A percentile compares a stretch with the other conserved stretches of the same genome.
Evolutionary conservation across 225 moss, liverwort and hornwort genomes (phyloP).

Genomic region (Physcomitrium patens): DNA sequence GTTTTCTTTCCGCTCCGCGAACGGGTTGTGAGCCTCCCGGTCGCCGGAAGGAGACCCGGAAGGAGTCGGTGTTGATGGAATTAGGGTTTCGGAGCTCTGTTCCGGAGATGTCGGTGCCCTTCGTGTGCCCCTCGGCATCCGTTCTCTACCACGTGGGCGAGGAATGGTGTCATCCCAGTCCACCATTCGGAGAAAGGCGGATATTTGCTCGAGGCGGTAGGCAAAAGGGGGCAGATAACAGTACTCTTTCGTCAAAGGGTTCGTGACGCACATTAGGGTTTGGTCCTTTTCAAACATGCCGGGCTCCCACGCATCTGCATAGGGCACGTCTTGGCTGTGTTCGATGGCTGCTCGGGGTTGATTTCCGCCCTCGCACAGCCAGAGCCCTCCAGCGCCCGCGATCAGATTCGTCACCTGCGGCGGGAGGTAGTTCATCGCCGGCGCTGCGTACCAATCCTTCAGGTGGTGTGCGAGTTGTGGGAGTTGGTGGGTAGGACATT

Average conservation of each 20-base stretch:
- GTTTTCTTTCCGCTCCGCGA: background rate
- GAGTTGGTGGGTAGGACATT: slow-evolving; percentile 26
- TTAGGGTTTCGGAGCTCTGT: background rate
- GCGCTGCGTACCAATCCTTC: slow-evolving; percentile 26
- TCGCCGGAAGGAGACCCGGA: slow-evolving; percentile 13
- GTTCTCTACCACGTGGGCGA: background rate
- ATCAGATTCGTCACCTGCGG: slow-evolving; percentile 23
- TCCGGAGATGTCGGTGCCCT: slow-evolving; percentile 13
- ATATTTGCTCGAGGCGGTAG: slow-evolving; percentile 26
- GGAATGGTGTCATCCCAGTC: slow-evolving; percentile 18
- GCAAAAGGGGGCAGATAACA: slow-evolving; percentile 21
- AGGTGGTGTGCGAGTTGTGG: slow-evolving; percentile 27
- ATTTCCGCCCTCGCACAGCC: slow-evolving; percentile 22
- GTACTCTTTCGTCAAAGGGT: slow-evolving; percentile 26
- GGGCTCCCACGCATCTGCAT: slow-evolving; percentile 13
- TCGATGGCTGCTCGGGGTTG: slow-evolving; percentile 29
- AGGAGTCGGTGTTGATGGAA: slow-evolving; percentile 8
- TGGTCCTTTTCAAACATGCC: background rate
- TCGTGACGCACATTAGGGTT: slow-evolving; percentile 27
- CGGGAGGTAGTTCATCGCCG: slow-evolving; percentile 19
- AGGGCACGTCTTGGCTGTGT: background rate
- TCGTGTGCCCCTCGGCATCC: background rate
- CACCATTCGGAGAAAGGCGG: background rate
- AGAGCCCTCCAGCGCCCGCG: slow-evolving; percentile 28
- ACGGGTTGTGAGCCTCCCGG: background rate